Base-by-base conservation (phyloP, 73 alveolate genomes). In the Durusdinium trenchii region DNA sequence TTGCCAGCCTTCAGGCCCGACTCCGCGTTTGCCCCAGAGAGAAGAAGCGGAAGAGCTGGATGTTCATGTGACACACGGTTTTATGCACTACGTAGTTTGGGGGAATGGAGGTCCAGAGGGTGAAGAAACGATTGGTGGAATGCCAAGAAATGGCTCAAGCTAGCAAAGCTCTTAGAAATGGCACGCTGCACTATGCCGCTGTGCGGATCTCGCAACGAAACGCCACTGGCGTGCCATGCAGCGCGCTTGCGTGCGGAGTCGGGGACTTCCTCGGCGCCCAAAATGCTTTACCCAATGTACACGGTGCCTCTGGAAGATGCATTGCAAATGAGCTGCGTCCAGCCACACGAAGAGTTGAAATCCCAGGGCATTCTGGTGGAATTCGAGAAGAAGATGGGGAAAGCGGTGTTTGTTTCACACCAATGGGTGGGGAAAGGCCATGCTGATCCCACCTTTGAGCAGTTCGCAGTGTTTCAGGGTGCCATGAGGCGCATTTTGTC, bases 271-370 rank as follows among this genome's bases (percentile, higher is more conserved):
- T 35, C 57, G 36, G 60, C 51, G 23, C n/a, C n/a, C n/a, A n/a
- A n/a, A n/a, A 76, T 81, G 91, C 32, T 38, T 47, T 81, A 30
- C 48, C 67, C 91, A 28, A 81, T 81, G 91, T 81, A 46, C 64
- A 81, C 91, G 42, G 91, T 81, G 91, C 91, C 69, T 28, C 26
- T 81, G 91, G 67, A 81, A 67, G 67, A 81, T 35, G 91, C 57
- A 26, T 43, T 81, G 47, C n/a, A 81, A 67, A 81, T 81, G 91
- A 81, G 23, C 20, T 32, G 67, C 28, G 91, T 81, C 43, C 47
- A 50, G 26, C 91, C 69, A 32, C 91, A 81, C 42, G 67, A 81
- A 81, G 42, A 46, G 69, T 67, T 81, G 57, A 81, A 81, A 67
- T 62, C 64, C 4, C 18, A 81, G 42, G 91, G 91, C 32, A 28